Evolutionary conservation across 495 filamentous ascomycete species (phyloP).

Genomic region (Trichoderma asperelloides): DNA sequence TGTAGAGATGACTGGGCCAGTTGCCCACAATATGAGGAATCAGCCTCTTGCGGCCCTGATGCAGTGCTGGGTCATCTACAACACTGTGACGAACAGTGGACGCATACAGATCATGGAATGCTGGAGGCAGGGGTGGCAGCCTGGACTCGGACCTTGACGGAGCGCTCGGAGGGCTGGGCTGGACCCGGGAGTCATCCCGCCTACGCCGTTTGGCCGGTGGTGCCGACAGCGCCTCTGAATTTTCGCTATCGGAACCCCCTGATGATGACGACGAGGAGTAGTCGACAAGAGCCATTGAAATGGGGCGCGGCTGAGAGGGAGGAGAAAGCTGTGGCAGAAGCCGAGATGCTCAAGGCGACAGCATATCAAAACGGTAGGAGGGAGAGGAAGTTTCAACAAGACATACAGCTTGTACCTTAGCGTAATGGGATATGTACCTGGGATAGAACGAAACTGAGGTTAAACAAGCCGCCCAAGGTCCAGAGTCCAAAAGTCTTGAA

Average conservation of each 20-base stretch:
- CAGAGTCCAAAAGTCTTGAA: neutral
- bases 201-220: constrained; percentile 13
- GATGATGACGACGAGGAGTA: constrained; percentile 61
- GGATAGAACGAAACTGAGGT: no score
- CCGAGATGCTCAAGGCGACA: neutral
- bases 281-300: constrained; percentile 56
- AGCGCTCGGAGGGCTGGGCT: neutral
- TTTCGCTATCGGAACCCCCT: constrained; percentile 28
- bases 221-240: constrained; percentile 7
- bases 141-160: constrained; percentile 12
- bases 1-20: constrained; percentile 88
- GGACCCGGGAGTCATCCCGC: neutral
- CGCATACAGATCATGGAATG: constrained; percentile 89
- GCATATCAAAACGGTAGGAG: neutral
- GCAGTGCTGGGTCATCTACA: constrained; percentile 71
- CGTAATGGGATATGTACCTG: no score
- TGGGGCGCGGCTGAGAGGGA: neutral
- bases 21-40: constrained; percentile 80
- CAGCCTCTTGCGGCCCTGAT: constrained; percentile 71
- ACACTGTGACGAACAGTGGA: constrained; percentile 63
- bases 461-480: neutral
- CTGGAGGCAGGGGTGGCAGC: constrained; percentile 70
- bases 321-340: neutral
- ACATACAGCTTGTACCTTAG: neutral
- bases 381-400: neutral